A percentile compares a stretch with the other conserved stretches of the same genome.
These are phyloP conservation scores for Centaurea solstitialis DNA, from an alignment of 129 eudicot genomes.

Conservation along the genomic window DNA sequence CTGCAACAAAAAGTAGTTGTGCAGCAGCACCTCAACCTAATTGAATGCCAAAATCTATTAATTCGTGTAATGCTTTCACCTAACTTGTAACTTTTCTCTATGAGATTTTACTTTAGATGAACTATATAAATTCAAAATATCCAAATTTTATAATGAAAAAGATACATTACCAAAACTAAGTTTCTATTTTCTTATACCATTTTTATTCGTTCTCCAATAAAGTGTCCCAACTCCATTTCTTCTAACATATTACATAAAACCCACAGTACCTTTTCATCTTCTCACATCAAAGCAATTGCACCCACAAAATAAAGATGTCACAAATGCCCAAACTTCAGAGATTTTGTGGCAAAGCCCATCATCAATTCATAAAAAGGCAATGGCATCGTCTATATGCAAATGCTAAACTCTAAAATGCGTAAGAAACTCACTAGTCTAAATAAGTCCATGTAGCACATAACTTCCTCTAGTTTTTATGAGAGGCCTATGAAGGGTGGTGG, in stretches of 20 bases:
- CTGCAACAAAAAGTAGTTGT: no score
- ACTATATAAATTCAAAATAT: no score
- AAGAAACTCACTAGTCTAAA: not conserved
- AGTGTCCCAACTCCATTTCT: not conserved
- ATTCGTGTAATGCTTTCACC: no score
- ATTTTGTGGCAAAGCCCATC: not conserved
- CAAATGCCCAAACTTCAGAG: not conserved
- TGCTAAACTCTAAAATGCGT: not conserved
- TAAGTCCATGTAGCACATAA: conserved; percentile 3
- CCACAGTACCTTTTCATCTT: not conserved
- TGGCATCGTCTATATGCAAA: not conserved
- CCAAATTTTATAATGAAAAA: not conserved
- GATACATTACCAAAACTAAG: not conserved
- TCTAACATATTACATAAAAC: not conserved
- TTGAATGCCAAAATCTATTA: no score
- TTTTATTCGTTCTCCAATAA: not conserved
- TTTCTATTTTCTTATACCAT: not conserved
- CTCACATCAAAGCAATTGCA: not conserved
- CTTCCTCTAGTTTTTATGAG: no score
- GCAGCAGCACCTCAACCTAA: no score
- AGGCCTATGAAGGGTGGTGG: no score
- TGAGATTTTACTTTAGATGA: not conserved
- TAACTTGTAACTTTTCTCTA: no score
- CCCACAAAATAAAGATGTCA: not conserved
- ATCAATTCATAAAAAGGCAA: not conserved